Evolutionary conservation across 495 filamentous ascomycete genomes (phyloP).

Genomic region (Aspergillus asperescens): DNA sequence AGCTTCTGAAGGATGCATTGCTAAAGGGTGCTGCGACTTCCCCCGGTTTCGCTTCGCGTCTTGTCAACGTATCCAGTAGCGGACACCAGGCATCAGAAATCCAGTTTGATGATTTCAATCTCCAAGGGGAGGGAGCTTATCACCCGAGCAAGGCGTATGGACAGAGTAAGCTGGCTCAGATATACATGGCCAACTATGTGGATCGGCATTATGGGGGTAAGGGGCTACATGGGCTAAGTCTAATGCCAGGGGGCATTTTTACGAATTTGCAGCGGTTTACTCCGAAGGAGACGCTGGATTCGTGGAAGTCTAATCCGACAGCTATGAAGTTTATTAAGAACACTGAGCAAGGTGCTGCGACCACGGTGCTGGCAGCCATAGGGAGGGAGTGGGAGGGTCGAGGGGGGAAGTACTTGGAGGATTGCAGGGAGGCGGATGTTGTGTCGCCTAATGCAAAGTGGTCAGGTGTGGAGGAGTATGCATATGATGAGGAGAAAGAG

Average conservation of each 20-base stretch:
- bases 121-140: neutral
- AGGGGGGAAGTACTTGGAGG: conserved; percentile 8
- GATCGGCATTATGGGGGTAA: neutral
- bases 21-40: neutral
- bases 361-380: conserved; percentile 1
- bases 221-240: neutral
- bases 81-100: neutral
- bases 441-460: neutral
- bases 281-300: neutral
- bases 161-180: neutral
- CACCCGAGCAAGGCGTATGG: neutral
- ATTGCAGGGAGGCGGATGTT: neutral
- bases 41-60: neutral
- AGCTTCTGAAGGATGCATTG: neutral
- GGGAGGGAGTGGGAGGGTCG: conserved; percentile 2
- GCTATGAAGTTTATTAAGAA: neutral
- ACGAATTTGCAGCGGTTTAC: neutral
- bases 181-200: conserved; percentile 1
- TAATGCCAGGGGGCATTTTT: neutral
- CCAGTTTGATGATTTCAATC: neutral
- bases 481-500: neutral
- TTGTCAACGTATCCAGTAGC: neutral
- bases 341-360: conserved; percentile 9
- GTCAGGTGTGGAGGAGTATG: neutral
- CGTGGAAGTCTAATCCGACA: too few relatives aligned